Percentiles rank a stretch among this genome's conserved stretches.
These are phyloP conservation scores for Cyclotella atomus DNA, from an alignment of 108 stramenopile genomes.

Conservation along the genomic window DNA sequence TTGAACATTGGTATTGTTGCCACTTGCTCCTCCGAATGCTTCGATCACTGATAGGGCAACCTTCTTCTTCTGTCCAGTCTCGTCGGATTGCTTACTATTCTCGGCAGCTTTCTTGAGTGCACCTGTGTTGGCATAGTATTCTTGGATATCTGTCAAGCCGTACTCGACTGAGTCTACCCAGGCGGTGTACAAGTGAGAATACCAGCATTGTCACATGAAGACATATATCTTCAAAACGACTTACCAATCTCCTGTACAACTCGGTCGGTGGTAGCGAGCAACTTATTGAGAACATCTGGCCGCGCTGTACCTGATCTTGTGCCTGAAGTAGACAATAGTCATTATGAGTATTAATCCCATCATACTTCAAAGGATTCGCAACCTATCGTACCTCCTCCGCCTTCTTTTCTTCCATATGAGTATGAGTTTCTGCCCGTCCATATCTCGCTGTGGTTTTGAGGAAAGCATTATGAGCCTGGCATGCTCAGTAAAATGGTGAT, in stretches of 20 bases:
- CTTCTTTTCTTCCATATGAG: slow-evolving; percentile 77
- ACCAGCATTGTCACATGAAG: not conserved
- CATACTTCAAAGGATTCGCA: no score
- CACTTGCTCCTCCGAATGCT: slow-evolving; percentile 63
- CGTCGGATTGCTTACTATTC: slow-evolving; percentile 59
- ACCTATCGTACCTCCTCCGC: slow-evolving; percentile 32
- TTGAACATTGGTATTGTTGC: slow-evolving; percentile 46
- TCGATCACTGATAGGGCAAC: slow-evolving; percentile 85
- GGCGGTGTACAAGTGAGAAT: not conserved
- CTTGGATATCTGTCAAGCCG: slow-evolving; percentile 86
- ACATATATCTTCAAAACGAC: not conserved
- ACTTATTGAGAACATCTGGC: slow-evolving; percentile 72
- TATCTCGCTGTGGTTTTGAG: slow-evolving; percentile 46
- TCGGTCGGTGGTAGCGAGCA: slow-evolving; percentile 80
- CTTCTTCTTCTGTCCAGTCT: slow-evolving; percentile 52
- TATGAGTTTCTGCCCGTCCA: slow-evolving; percentile 80
- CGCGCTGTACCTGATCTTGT: slow-evolving; percentile 58
- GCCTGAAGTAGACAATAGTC: not conserved
- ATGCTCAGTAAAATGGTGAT: not conserved
- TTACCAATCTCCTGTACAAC: slow-evolving; percentile 81
- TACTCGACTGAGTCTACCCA: slow-evolving; percentile 89
- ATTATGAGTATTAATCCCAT: not conserved
- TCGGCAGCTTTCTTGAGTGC: slow-evolving; percentile 90
- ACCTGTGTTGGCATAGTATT: slow-evolving; percentile 86
- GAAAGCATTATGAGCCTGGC: not conserved